Conservation (phyloP, 108 stramenopile genomes). For the Schizochytrium sp. region DNA sequence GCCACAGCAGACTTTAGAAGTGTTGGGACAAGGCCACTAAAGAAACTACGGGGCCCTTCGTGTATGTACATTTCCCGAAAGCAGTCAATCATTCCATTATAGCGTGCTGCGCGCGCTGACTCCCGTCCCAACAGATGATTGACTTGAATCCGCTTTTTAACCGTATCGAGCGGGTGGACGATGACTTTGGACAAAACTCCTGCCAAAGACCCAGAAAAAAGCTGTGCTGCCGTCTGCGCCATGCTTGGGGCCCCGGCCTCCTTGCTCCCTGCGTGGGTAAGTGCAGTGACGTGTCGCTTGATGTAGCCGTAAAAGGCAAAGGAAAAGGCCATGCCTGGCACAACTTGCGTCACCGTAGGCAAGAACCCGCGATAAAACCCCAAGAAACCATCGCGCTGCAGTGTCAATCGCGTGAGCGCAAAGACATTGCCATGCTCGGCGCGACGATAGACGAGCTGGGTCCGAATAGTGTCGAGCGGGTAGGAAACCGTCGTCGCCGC, state of each 20-base stretch:
- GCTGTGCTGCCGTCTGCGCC: neutral
- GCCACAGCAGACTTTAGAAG: neutral
- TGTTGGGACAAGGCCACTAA: neutral
- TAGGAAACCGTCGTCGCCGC: neutral
- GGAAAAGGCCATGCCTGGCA: constrained; percentile 2
- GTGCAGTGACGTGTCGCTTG: neutral
- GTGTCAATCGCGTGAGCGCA: neutral
- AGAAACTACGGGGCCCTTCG: neutral
- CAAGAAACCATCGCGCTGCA: neutral
- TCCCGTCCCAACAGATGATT: neutral
- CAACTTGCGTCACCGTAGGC: neutral
- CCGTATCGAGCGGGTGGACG: constrained; percentile 1
- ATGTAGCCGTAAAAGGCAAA: neutral
- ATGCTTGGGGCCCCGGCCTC: neutral
- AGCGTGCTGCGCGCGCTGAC: neutral
- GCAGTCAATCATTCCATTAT: neutral
- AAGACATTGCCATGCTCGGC: neutral
- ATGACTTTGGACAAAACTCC: neutral
- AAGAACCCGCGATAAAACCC: neutral
- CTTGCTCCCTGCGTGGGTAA: neutral
- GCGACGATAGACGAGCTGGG: neutral
- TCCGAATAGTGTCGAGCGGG: constrained; percentile 6
- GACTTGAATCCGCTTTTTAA: neutral
- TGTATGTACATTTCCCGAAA: neutral
- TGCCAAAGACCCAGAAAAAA: neutral